Percentiles rank a stretch among this genome's conserved stretches.
These are phyloP conservation scores for Neopestalotiopsis sp. DNA, from an alignment of 2,329 filamentous ascomycete genomes.

Conservation along the genomic window DNA sequence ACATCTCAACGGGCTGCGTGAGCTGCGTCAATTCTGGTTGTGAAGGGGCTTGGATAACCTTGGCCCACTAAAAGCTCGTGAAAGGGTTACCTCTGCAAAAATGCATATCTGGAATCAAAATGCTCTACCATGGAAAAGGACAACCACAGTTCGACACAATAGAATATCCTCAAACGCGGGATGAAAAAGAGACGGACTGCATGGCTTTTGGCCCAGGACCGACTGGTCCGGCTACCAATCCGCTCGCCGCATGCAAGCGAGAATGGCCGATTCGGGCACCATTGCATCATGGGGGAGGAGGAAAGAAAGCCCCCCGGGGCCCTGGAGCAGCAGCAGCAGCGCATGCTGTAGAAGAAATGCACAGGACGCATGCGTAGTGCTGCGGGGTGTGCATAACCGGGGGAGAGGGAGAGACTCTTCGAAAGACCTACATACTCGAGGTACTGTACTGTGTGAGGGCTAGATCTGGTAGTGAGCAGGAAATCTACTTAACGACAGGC, in stretches of 20 bases:
- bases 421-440: background rate
- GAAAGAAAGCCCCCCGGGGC: background rate
- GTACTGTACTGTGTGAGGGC: background rate
- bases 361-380: background rate
- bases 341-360: background rate
- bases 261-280: slow-evolving; percentile 4
- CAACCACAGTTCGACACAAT: background rate
- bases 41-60: no score
- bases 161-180: background rate
- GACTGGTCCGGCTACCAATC: background rate
- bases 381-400: slow-evolving; percentile 1
- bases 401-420: background rate
- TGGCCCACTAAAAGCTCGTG: no score
- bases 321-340: background rate
- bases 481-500: background rate
- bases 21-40: no score
- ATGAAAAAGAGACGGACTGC: background rate
- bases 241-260: background rate
- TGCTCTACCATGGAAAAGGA: background rate
- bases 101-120: background rate
- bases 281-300: slow-evolving; percentile 11
- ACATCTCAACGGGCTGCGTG: no score
- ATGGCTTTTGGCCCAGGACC: background rate
- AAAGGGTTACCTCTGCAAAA: background rate
- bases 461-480: background rate